Evolutionary conservation across 257 asterid genomes (phyloP).

Genomic region (Euphrasia confusa): DNA sequence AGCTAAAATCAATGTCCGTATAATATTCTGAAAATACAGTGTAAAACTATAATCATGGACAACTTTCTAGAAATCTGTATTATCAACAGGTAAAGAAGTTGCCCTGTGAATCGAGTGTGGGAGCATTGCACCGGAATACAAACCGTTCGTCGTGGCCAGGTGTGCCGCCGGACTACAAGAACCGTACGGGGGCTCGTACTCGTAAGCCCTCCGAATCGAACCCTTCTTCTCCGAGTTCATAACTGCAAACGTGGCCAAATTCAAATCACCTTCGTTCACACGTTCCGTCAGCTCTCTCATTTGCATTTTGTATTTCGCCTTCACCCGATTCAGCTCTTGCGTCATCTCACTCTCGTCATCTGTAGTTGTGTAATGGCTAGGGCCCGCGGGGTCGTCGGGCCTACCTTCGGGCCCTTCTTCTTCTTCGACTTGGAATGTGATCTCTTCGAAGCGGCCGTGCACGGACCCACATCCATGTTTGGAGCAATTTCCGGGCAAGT

Average conservation of each 20-base stretch:
- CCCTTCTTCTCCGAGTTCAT: slow-evolving; percentile 24
- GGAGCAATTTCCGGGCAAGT: slow-evolving; percentile 37
- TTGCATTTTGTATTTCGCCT: slow-evolving; percentile 60
- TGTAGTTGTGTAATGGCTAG: slow-evolving; percentile 24
- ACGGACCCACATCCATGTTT: slow-evolving; percentile 52
- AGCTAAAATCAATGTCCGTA: neutral
- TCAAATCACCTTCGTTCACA: slow-evolving; percentile 15
- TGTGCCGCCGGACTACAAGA: slow-evolving; percentile 53
- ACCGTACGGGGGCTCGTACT: slow-evolving; percentile 33
- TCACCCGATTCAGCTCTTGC: slow-evolving; percentile 61
- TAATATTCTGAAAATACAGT: neutral
- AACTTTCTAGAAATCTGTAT: slow-evolving; percentile 42
- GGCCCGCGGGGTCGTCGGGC: slow-evolving; percentile 31
- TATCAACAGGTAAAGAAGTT: slow-evolving; percentile 63
- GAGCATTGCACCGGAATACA: slow-evolving; percentile 40
- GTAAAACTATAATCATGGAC: slow-evolving; percentile 1
- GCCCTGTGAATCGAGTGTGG: slow-evolving; percentile 55
- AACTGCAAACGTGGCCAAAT: slow-evolving; percentile 21
- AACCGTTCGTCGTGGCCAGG: slow-evolving; percentile 48
- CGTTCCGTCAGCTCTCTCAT: slow-evolving; percentile 41
- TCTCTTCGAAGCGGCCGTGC: slow-evolving; percentile 91
- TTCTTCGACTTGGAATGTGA: slow-evolving; percentile 62
- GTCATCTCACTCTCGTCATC: slow-evolving; percentile 39
- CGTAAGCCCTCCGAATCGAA: slow-evolving; percentile 27
- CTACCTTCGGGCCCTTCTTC: slow-evolving; percentile 58